Percentiles rank a stretch among this genome's conserved stretches.
Evolutionary conservation across 1,284 basidiomycete species (phyloP).

Genomic region (Leccinum subatratum): DNA sequence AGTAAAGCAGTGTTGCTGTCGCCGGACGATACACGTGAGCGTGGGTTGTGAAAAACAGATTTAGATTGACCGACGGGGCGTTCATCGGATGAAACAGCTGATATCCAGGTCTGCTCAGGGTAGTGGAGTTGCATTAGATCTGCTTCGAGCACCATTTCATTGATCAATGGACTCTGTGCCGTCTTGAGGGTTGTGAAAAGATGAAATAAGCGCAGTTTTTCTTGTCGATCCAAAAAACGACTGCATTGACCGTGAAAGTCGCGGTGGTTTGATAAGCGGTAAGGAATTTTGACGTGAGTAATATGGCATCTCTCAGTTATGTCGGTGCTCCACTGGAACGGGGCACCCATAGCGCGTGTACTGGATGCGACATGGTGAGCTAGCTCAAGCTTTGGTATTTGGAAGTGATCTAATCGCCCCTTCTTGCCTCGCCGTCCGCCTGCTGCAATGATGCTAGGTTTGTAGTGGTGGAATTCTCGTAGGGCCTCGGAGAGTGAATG

Average conservation of each 20-base stretch:
- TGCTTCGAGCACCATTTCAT: constrained; percentile 3
- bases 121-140: constrained; percentile 2
- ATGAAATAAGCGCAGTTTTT: constrained; percentile 10
- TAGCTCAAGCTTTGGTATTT: constrained; percentile 12
- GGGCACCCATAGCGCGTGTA: background rate
- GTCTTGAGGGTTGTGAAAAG: constrained; percentile 9
- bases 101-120: constrained; percentile 6
- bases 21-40: too few relatives aligned
- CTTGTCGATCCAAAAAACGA: constrained; percentile 8
- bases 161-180: background rate
- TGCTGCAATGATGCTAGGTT: constrained; percentile 5
- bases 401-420: constrained; percentile 10
- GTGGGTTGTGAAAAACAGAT: too few relatives aligned
- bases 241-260: constrained; percentile 11
- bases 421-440: constrained; percentile 14
- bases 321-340: constrained; percentile 14
- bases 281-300: constrained; percentile 8
- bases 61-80: background rate
- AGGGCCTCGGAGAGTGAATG: constrained; percentile 8
- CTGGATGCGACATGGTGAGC: constrained; percentile 7
- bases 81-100: background rate
- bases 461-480: constrained; percentile 15
- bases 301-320: constrained; percentile 12
- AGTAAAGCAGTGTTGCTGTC: constrained; percentile 2
- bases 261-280: background rate